phyloP scores from a whole-genome alignment of 495 filamentous ascomycete species.

The Cudoniella acicularis region DNA sequence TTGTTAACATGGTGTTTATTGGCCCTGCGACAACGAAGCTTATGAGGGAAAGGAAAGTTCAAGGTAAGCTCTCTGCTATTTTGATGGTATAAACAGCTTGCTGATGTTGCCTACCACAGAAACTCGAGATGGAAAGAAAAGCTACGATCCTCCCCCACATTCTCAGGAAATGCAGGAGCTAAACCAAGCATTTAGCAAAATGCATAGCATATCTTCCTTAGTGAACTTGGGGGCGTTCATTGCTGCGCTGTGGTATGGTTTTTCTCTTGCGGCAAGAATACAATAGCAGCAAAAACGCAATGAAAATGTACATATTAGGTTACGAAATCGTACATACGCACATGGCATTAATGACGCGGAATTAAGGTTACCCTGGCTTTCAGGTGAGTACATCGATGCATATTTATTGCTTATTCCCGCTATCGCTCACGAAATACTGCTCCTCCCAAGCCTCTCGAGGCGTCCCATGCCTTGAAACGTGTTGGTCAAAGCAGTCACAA shows the following conservation, averaged over 20 bases:
- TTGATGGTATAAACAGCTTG: conserved; percentile 1
- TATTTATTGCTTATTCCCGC: too few relatives aligned
- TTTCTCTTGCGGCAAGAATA: conserved; percentile 30
- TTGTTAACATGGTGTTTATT: conserved; percentile 63
- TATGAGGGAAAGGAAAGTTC: conserved; percentile 70
- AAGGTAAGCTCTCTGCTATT: conserved; percentile 48
- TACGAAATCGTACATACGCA: not conserved
- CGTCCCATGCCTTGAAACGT: too few relatives aligned
- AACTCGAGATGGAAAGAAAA: conserved; percentile 78
- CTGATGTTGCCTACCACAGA: conserved; percentile 33
- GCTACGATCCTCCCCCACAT: conserved; percentile 68
- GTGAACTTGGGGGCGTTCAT: conserved; percentile 68
- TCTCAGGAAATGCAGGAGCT: conserved; percentile 76
- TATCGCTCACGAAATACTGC: too few relatives aligned
- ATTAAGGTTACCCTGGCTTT: too few relatives aligned
- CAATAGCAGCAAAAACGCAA: conserved; percentile 1
- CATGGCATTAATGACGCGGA: too few relatives aligned
- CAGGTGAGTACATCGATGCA: too few relatives aligned
- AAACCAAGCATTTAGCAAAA: conserved; percentile 72
- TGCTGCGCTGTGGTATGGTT: conserved; percentile 68
- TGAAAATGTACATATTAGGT: not conserved
- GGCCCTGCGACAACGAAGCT: conserved; percentile 68
- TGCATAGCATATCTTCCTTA: conserved; percentile 76
- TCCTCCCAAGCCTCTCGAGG: too few relatives aligned
- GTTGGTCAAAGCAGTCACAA: too few relatives aligned